A percentile compares a stretch with the other conserved stretches of the same genome.
These are phyloP conservation scores for Knufia fluminis DNA, from an alignment of 2,329 filamentous ascomycete species.

Conservation along the genomic window DNA sequence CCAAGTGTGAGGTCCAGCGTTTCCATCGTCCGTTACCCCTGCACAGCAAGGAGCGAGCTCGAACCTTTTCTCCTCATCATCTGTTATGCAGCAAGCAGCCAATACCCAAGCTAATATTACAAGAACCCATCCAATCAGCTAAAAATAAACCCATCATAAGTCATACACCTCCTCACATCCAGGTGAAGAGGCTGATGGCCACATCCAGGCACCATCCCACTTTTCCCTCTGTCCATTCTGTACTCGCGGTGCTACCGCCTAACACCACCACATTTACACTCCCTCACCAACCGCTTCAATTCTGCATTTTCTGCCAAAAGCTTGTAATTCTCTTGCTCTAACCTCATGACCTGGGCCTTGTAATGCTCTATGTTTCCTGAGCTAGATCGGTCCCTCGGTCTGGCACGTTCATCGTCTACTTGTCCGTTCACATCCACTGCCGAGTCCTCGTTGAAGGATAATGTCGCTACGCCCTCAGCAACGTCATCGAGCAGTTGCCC, in stretches of 20 bases:
- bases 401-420: background rate
- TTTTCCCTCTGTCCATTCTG: background rate
- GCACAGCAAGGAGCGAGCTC: no score
- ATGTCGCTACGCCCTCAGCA: background rate
- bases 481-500: slow-evolving; percentile 1
- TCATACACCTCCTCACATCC: background rate
- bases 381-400: background rate
- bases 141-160: background rate
- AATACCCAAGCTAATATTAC: background rate
- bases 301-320: slow-evolving; percentile 74
- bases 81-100: no score
- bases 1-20: no score
- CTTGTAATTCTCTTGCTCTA: slow-evolving; percentile 36
- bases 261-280: slow-evolving; percentile 17
- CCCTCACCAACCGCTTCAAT: slow-evolving; percentile 64
- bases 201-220: background rate
- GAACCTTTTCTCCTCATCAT: no score
- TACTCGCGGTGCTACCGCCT: slow-evolving; percentile 14
- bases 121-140: background rate
- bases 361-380: slow-evolving; percentile 14
- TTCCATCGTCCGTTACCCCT: no score
- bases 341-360: slow-evolving; percentile 22
- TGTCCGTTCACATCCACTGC: slow-evolving; percentile 5
- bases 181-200: no score
- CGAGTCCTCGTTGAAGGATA: slow-evolving; percentile 12